These are phyloP conservation scores for Umbelopsis sp. DNA, from an alignment of 192 early-diverging fungal species.

Conservation along the genomic window DNA sequence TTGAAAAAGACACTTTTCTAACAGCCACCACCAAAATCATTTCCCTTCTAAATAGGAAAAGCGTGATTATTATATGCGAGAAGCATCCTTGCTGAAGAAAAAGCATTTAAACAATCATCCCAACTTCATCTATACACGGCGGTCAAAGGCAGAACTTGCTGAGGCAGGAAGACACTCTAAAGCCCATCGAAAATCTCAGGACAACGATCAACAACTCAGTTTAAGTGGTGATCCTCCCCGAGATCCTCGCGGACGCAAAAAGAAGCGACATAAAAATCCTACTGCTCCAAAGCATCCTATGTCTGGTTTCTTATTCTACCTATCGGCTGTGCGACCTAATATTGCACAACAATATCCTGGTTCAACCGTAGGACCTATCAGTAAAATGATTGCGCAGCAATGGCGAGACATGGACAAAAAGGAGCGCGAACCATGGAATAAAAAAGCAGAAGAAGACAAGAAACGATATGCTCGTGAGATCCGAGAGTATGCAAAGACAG, in stretches of 20 bases:
- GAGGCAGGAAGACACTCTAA: conserved; percentile 42
- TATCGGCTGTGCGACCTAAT: conserved; percentile 64
- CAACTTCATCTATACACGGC: conserved; percentile 58
- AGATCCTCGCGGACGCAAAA: conserved; percentile 53
- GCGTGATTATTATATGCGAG: conserved; percentile 46
- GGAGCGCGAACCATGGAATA: conserved; percentile 50
- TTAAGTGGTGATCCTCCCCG: background rate
- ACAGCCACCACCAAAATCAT: background rate
- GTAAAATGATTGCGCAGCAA: conserved; percentile 69
- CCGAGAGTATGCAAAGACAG: conserved; percentile 42
- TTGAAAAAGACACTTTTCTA: background rate
- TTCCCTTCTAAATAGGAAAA: conserved; percentile 26
- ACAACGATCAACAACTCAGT: background rate
- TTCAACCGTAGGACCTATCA: conserved; percentile 72
- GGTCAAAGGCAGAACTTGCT: conserved; percentile 60
- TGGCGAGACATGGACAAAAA: conserved; percentile 63
- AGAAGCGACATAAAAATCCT: conserved; percentile 73
- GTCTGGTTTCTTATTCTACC: conserved; percentile 82
- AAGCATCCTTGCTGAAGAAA: conserved; percentile 48
- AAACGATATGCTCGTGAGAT: conserved; percentile 71
- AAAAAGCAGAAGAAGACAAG: conserved; percentile 64
- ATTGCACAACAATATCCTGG: conserved; percentile 67
- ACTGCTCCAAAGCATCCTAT: conserved; percentile 84
- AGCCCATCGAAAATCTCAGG: conserved; percentile 18
- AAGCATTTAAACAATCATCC: conserved; percentile 55